Conservation (phyloP, 257 asterid species). For the Vinca minor region DNA sequence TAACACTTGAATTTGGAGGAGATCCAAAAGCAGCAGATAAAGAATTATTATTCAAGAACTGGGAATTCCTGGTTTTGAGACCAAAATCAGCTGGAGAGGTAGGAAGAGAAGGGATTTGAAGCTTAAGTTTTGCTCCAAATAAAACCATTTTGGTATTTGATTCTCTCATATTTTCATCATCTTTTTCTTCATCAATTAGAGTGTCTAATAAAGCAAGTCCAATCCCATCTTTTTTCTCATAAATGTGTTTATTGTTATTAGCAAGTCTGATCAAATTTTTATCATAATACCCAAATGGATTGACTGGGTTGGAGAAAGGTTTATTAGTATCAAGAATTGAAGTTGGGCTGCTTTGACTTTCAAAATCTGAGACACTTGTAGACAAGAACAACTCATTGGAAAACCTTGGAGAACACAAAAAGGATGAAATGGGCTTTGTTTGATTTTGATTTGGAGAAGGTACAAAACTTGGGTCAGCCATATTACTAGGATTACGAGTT, state of each 20-base stretch:
- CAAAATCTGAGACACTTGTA: slow-evolving; percentile 31
- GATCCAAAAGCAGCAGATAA: no score
- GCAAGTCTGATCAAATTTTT: not conserved
- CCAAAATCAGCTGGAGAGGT: slow-evolving; percentile 91
- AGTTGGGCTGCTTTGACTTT: slow-evolving; percentile 50
- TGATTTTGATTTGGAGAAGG: slow-evolving; percentile 40
- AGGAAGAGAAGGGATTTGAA: slow-evolving; percentile 52
- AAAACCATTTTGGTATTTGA: slow-evolving; percentile 45
- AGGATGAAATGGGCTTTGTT: slow-evolving; percentile 43
- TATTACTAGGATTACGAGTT: slow-evolving; percentile 25
- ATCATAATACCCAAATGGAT: slow-evolving; percentile 50
- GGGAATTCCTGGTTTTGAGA: slow-evolving; percentile 44
- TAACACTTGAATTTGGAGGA: no score
- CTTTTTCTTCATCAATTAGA: slow-evolving; percentile 27
- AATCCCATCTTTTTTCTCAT: slow-evolving; percentile 38
- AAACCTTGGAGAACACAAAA: slow-evolving; percentile 58
- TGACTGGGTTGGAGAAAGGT: no score
- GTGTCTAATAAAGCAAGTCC: slow-evolving; percentile 77
- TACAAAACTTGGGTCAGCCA: slow-evolving; percentile 42
- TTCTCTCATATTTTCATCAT: slow-evolving; percentile 21
- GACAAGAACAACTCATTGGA: slow-evolving; percentile 48
- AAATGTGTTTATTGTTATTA: slow-evolving; percentile 9
- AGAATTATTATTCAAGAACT: slow-evolving; percentile 10
- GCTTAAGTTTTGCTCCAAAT: slow-evolving; percentile 71
- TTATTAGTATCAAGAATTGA: slow-evolving; percentile 65